These are phyloP conservation scores for Codiaeum variegatum DNA, from an alignment of 441 rosid species.

Conservation along the genomic window DNA sequence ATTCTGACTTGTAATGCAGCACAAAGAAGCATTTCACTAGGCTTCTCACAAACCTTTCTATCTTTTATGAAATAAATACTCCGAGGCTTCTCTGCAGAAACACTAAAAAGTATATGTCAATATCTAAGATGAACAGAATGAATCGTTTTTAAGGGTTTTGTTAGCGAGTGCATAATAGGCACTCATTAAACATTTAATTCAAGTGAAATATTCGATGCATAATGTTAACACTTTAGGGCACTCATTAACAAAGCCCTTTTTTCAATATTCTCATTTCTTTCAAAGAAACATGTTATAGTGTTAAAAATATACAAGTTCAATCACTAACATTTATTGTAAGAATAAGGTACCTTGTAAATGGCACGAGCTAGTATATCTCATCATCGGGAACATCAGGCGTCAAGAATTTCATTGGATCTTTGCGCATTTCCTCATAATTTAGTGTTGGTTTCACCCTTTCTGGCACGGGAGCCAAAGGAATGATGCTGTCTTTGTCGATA, in stretches of 20 bases:
- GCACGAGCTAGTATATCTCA: slow-evolving; percentile 53
- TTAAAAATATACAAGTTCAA: not conserved
- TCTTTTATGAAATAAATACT: not conserved
- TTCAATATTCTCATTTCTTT: not conserved
- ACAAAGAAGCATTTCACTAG: not conserved
- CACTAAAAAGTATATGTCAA: not conserved
- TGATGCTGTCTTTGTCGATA: slow-evolving; percentile 76
- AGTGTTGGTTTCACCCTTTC: slow-evolving; percentile 61
- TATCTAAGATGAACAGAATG: not conserved
- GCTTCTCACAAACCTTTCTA: not conserved
- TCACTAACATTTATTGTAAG: not conserved
- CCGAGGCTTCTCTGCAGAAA: not conserved
- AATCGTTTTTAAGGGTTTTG: no score
- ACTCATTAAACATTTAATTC: no score
- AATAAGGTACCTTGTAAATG: slow-evolving; percentile 27
- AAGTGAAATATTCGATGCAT: no score
- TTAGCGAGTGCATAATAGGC: no score
- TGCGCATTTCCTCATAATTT: slow-evolving; percentile 50
- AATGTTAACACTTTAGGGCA: no score
- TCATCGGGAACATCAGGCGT: slow-evolving; percentile 86
- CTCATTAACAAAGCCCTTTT: not conserved
- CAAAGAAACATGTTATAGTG: not conserved
- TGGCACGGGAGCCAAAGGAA: slow-evolving; percentile 75
- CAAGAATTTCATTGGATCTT: slow-evolving; percentile 76
- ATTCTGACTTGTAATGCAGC: not conserved